phyloP scores from a whole-genome alignment of 306 rosid species.

The Styphnolobium japonicum region DNA sequence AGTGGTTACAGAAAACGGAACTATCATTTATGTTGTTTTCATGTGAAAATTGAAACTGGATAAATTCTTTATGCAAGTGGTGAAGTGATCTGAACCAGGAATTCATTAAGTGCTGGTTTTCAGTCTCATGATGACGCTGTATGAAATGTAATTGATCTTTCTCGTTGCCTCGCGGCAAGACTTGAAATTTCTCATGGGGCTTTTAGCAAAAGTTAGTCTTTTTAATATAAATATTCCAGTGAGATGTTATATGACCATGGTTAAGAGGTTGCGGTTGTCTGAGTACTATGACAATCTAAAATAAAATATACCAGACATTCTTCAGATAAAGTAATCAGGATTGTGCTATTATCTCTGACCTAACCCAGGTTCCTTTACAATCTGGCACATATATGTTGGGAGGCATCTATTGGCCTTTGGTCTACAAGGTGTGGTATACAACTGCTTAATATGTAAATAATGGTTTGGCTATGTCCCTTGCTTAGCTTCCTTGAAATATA shows the following conservation, averaged over 20 bases:
- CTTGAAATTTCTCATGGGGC: background rate
- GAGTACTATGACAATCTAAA: background rate
- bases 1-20: background rate
- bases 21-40: background rate
- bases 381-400: background rate
- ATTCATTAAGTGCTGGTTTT: background rate
- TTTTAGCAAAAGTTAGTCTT: background rate
- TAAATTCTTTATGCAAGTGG: background rate
- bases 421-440: background rate
- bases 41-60: background rate
- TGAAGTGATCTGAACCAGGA: background rate
- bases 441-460: background rate
- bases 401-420: background rate
- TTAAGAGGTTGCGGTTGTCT: background rate
- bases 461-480: background rate
- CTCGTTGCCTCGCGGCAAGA: background rate
- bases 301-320: background rate
- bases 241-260: background rate
- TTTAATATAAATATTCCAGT: background rate
- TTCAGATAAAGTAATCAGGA: background rate
- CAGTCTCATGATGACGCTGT: background rate
- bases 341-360: background rate
- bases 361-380: slow-evolving; percentile 3
- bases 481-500: background rate
- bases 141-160: background rate